These are phyloP conservation scores for Apiospora aurea DNA, from an alignment of 2,329 filamentous ascomycete genomes.

Conservation along the genomic window DNA sequence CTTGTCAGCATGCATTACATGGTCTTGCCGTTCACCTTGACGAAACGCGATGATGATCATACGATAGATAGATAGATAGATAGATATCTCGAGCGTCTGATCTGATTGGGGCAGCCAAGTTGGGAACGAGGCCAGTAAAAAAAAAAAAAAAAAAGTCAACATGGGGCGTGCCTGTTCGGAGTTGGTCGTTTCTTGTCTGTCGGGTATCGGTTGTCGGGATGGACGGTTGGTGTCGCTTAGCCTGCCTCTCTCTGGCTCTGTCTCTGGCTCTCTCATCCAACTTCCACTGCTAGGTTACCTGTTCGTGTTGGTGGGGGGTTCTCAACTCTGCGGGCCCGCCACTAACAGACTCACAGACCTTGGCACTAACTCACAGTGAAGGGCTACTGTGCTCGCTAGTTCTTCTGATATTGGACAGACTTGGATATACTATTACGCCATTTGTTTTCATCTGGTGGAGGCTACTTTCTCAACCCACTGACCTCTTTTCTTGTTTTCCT, in stretches of 20 bases:
- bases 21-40: neutral
- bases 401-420: neutral
- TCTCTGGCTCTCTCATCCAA: neutral
- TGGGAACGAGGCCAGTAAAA: neutral
- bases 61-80: neutral
- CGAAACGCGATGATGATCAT: constrained; percentile 6
- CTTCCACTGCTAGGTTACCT: neutral
- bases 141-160: neutral
- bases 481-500: constrained; percentile 17
- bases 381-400: neutral
- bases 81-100: neutral
- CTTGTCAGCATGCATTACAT: neutral
- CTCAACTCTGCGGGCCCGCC: neutral
- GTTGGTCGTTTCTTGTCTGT: neutral
- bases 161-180: neutral
- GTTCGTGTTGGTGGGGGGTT: neutral
- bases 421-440: constrained; percentile 18
- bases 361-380: neutral
- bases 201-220: constrained; percentile 11
- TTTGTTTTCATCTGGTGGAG: constrained; percentile 11
- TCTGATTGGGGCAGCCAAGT: neutral
- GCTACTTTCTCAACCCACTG: neutral
- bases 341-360: neutral
- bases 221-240: constrained; percentile 6
- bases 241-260: no score